These are phyloP conservation scores for Cryomyces antarcticus DNA, from an alignment of 495 filamentous ascomycete species.

Conservation along the genomic window DNA sequence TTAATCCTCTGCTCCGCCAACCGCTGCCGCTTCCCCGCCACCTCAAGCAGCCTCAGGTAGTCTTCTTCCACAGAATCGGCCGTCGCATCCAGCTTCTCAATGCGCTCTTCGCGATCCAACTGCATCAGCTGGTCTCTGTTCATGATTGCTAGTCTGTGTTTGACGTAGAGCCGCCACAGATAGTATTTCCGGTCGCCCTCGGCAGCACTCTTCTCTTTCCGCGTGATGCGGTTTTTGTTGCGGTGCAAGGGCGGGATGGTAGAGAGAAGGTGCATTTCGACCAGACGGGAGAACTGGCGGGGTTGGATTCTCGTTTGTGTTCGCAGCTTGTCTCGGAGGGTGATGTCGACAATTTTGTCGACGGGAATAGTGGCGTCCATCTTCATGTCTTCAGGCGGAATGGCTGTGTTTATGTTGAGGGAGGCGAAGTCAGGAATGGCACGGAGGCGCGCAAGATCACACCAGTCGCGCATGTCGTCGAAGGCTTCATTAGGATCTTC, in stretches of 20 bases:
- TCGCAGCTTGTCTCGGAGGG: constrained; percentile 38
- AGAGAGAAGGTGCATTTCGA: constrained; percentile 78
- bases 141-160: constrained; percentile 61
- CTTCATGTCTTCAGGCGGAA: constrained; percentile 11
- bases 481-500: constrained; percentile 94
- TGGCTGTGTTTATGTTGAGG: constrained; percentile 30
- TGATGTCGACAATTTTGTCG: constrained; percentile 37
- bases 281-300: constrained; percentile 68
- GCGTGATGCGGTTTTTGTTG: constrained; percentile 33
- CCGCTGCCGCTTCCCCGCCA: constrained; percentile 23
- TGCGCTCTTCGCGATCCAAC: constrained; percentile 52
- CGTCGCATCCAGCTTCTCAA: constrained; percentile 64
- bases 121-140: constrained; percentile 61
- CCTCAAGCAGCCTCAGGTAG: constrained; percentile 47
- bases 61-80: constrained; percentile 61
- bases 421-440: constrained; percentile 27
- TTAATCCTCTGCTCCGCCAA: constrained; percentile 1
- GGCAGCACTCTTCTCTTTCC: constrained; percentile 29
- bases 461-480: constrained; percentile 69
- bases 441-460: constrained; percentile 53
- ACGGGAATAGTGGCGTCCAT: constrained; percentile 30
- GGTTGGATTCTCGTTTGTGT: constrained; percentile 52
- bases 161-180: constrained; percentile 68
- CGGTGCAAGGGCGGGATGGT: constrained; percentile 44
- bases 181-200: constrained; percentile 44